These are phyloP conservation scores for Postia placenta DNA, from an alignment of 768 basidiomycete species.

Conservation along the genomic window DNA sequence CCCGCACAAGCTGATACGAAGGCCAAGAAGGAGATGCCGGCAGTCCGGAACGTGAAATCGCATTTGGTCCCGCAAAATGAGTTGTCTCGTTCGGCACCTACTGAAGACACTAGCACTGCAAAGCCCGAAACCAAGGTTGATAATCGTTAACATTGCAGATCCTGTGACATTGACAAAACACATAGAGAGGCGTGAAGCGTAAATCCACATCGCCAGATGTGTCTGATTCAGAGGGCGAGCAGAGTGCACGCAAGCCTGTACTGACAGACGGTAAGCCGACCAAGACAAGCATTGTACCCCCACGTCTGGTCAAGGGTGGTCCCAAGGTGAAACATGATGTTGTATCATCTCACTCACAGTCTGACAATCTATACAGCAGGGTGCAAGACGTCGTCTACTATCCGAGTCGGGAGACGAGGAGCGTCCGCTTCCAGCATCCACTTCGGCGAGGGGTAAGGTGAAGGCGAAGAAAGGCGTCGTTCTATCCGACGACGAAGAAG, in stretches of 20 bases:
- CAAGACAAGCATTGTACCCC: too few species aligned
- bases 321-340: neutral
- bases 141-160: too few species aligned
- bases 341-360: neutral
- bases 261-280: too few species aligned
- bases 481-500: constrained; percentile 60
- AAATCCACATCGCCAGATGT: constrained; percentile 18
- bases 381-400: constrained; percentile 4
- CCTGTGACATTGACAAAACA: neutral
- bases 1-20: constrained; percentile 13
- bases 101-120: too few species aligned
- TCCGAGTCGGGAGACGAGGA: constrained; percentile 29
- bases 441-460: constrained; percentile 5
- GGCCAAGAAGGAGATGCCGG: constrained; percentile 8
- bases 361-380: neutral
- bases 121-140: constrained; percentile 12
- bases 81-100: too few species aligned
- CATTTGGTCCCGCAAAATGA: neutral
- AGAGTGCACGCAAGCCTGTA: too few species aligned
- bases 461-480: constrained; percentile 41
- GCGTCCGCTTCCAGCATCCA: constrained; percentile 7
- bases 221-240: constrained; percentile 21
- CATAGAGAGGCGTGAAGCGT: constrained; percentile 27
- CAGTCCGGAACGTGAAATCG: constrained; percentile 10
- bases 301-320: neutral